Evolutionary conservation across 116 monocot genomes (phyloP), one percentile per base, ranked within the genome.

Genomic region (Phalaenopsis hybrid): DNA sequence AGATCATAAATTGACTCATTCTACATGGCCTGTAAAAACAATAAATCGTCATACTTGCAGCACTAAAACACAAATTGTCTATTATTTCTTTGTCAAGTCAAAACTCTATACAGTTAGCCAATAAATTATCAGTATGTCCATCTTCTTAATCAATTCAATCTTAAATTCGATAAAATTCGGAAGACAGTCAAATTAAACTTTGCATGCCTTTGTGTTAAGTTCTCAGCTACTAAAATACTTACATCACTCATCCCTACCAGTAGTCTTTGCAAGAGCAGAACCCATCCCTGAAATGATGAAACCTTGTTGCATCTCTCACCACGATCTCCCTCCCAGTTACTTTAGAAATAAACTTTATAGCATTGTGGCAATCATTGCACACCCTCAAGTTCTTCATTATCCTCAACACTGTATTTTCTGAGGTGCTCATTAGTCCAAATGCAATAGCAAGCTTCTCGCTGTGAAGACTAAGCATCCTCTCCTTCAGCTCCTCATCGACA

Each of bases 341-440:
- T 75, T 82, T 86, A 16, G 92, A 92, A 57, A 93, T 96, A 77
- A 85, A 93, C 77, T 92, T 96, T 69, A 93, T 92, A 7, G 93
- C 93, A 76, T 84, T 79, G 78, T 95, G 92, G 57, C 95, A 95
- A 18, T 95, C 93, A 63, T 90, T 93, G 57, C 91, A 95, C 5
- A 95, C 92, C 69, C 95, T 88, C 37, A 95, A 84, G 78, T 93
- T 96, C 87, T 96, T 96, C 90, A 96, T 93, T 37, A 93, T 89
- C 80, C 89, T 88, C 78, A 93, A 57, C 48, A 92, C 85, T 31
- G 88, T 86, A 9, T 88, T 85, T 74, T 92, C 92, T 2, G 91
- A 85, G 2, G 90, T 96, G 37, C 86, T 89, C 18, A 96, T 89
- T 83, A 96, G 87, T 6, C 92, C 96, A 84, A 86, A 96, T 5